Base-by-base conservation (phyloP, 2,329 filamentous ascomycete species). In the Phaeomoniella chlamydospora region DNA sequence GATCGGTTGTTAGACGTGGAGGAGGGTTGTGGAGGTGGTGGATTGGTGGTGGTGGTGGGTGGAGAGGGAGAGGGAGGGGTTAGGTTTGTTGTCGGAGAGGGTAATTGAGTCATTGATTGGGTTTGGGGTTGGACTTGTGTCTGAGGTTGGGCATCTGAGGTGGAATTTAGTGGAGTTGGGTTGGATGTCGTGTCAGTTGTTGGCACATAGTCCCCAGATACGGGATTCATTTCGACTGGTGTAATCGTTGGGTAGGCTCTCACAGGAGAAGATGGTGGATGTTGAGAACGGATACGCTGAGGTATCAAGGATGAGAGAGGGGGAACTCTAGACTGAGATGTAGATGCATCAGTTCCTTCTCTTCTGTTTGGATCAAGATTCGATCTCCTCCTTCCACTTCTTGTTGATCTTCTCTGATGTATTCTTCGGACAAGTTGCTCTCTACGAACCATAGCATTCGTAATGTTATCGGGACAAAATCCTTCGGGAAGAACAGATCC, bases 391-490 rank as follows among this genome's bases (percentile, higher is more conserved):
- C n/a, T n/a, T n/a, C 22, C 22, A 26, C 22, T 26, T 9, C 6
- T 6, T 26, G 6, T 6, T 6, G 9, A 6, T 26, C 22, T 26
- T 26, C 41, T 40, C 31, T 42, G 35, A 29, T 39, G 38, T 36
- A 46, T 44, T 31, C 44, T 31, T 31, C 79, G 64, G 10, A 85
- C 62, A 15, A 80, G 71, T 12, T 80, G 69, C 56, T 94, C 86
- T 29, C 82, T 72, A 14, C 82, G 76, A 4, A 92, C 86, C 80
- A 93, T 93, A 12, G 72, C 69, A 47, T 93, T 90, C 4, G 85
- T 92, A 30, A 92, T 76, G 13, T 67, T 67, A 1, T 64, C 59
- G 0, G 79, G 77, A 38, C 74, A 77, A 48, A 73, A 68, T 13
- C 66, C 83, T 61, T 46, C 49, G 4, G 87, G 86, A 1, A 94